Conservation (phyloP, 257 asterid genomes). For the Knoxia roxburghii region DNA sequence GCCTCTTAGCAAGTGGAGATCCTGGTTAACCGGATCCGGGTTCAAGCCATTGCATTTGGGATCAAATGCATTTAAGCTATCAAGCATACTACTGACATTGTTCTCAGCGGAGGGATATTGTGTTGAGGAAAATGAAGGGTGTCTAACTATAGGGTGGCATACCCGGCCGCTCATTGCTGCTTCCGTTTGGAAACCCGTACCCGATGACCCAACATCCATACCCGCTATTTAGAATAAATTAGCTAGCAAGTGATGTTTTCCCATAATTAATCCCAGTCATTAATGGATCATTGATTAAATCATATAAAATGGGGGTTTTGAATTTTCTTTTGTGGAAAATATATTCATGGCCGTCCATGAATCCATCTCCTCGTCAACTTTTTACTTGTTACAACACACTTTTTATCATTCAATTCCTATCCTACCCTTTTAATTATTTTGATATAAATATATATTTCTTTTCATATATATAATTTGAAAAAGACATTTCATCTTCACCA, state of each 20-base stretch:
- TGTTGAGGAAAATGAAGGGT: constrained; percentile 28
- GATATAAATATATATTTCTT: too few relatives aligned
- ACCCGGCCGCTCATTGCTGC: constrained; percentile 29
- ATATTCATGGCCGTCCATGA: too few relatives aligned
- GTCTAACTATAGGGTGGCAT: constrained; percentile 32
- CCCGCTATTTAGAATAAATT: neutral
- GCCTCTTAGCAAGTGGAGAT: constrained; percentile 26
- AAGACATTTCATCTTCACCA: too few relatives aligned
- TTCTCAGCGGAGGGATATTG: constrained; percentile 30
- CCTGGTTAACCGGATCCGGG: constrained; percentile 22
- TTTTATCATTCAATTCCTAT: too few relatives aligned
- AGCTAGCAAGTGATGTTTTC: neutral
- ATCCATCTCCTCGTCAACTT: too few relatives aligned
- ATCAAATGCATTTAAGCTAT: constrained; percentile 28
- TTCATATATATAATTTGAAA: too few relatives aligned
- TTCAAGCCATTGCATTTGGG: constrained; percentile 24
- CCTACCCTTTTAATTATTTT: too few relatives aligned
- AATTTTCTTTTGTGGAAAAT: too few relatives aligned
- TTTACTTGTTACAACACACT: too few relatives aligned
- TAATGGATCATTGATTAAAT: too few relatives aligned
- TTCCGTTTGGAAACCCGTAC: constrained; percentile 28
- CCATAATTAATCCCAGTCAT: neutral
- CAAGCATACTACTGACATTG: constrained; percentile 24
- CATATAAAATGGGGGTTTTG: neutral
- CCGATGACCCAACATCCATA: neutral